Evolutionary conservation across 306 rosid genomes (phyloP), one percentile per base, ranked within the genome.

Genomic region (Abrus precatorius): DNA sequence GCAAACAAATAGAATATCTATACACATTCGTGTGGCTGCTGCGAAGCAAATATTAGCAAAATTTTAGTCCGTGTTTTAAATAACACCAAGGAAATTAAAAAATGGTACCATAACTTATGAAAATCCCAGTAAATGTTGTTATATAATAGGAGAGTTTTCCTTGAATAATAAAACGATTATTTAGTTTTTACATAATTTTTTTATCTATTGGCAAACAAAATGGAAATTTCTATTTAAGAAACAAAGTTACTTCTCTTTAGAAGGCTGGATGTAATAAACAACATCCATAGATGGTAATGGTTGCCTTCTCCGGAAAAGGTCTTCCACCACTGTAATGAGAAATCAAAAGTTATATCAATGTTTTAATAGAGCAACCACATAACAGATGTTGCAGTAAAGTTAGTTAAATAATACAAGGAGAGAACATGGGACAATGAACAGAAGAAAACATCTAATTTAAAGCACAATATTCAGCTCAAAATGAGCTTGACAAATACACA

Each of bases 221-320:
- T 3, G 28, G 20, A 66, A 40, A 81, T 6, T 56, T 55, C 47
- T 63, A 70, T 79, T 27, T 56, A 63, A 69, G 78, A 77, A 72
- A 81, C 52, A 57, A 68, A 56, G 75, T 77, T 90, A 93, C 99
- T 95, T 95, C 85, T 93, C 97, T 92, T 93, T 95, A 28, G 83
- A 72, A 40, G 98, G 99, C 85, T 95, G 99, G 20, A 95, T 80
- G 91, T 84, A 95, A 87, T 93, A 95, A 85, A 95, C 85, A 82
- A 85, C 99, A 84, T 93, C 98, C 94, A 95, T 57, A 41, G 96
- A 91, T 29, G 99, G 99, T 89, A 95, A 84, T 10, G 98, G 98
- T 74, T 95, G 93, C 89, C 99, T 93, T 87, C 99, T 89, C 82
- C 94, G 85, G 81, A 95, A 95, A 70, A 95, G 91, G 80, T 95